Conservation (phyloP, 2,329 filamentous ascomycete genomes). For the Alternaria solani region DNA sequence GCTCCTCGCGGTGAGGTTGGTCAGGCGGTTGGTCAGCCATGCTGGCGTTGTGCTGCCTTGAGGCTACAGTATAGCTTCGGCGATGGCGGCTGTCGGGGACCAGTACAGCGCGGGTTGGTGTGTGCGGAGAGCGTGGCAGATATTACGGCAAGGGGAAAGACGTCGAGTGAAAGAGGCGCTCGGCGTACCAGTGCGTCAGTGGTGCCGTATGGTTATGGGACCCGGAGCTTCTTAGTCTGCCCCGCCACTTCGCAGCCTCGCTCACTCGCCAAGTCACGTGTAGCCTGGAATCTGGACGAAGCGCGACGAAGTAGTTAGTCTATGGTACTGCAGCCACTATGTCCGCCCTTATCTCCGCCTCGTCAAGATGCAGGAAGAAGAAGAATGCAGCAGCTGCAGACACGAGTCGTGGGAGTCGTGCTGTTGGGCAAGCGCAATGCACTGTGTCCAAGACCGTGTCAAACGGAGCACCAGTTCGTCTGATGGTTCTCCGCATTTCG, state of each 20-base stretch:
- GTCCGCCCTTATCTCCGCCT: slow-evolving; percentile 9
- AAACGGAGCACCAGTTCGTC: not conserved
- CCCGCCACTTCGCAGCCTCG: slow-evolving; percentile 18
- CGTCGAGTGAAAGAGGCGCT: slow-evolving; percentile 8
- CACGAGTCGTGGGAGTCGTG: not conserved
- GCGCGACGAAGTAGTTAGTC: slow-evolving; percentile 12
- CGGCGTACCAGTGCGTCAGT: slow-evolving; percentile 14
- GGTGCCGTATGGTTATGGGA: not conserved
- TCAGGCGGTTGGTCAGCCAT: slow-evolving; percentile 33
- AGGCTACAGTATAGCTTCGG: slow-evolving; percentile 5
- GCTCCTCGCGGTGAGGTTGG: slow-evolving; percentile 24
- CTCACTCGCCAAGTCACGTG: slow-evolving; percentile 28
- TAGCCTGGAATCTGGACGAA: slow-evolving; percentile 7
- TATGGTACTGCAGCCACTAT: not conserved
- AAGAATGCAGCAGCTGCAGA: not conserved
- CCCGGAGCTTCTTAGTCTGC: slow-evolving; percentile 19
- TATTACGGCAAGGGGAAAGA: not conserved
- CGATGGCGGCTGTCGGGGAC: not conserved
- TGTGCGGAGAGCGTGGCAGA: not conserved
- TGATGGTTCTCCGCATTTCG: not conserved
- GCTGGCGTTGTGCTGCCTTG: slow-evolving; percentile 13
- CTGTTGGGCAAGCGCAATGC: not conserved
- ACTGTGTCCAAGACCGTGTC: not conserved
- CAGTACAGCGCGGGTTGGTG: not conserved
- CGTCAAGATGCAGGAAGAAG: not conserved